Conservation (phyloP, 2,329 filamentous ascomycete species). For the Penicillium sp. region DNA sequence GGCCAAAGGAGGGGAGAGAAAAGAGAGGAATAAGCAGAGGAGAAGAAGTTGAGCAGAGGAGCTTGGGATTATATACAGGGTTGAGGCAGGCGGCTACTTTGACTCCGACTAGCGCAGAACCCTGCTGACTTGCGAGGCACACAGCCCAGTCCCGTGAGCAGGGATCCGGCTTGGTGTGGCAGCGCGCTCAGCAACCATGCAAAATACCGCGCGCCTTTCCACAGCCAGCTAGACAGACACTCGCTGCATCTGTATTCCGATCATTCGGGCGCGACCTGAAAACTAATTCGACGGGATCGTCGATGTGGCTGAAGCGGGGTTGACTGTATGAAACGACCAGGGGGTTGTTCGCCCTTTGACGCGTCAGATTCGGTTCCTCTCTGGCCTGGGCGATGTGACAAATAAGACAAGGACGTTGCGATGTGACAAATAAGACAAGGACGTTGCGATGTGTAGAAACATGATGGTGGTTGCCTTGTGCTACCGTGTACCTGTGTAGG, state of each 20-base stretch:
- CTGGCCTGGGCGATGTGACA: too few species aligned
- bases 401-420: too few species aligned
- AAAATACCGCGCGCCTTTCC: too few species aligned
- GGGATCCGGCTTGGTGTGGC: background rate
- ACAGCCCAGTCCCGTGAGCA: conserved; percentile 2
- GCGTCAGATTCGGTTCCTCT: too few species aligned
- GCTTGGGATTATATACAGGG: background rate
- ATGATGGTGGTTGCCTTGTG: too few species aligned
- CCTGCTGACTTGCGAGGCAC: background rate
- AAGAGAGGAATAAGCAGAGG: background rate
- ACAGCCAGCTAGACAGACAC: background rate
- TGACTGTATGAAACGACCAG: background rate
- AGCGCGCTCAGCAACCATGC: too few species aligned
- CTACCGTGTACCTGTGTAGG: too few species aligned
- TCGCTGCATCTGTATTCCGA: too few species aligned
- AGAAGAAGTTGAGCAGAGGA: background rate
- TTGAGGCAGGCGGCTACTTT: background rate
- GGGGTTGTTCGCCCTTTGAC: background rate
- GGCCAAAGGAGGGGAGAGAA: background rate
- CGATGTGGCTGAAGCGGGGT: background rate
- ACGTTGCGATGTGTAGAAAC: too few species aligned
- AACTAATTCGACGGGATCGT: background rate
- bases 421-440: too few species aligned
- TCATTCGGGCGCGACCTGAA: background rate
- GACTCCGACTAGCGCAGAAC: conserved; percentile 4